Percentiles rank a stretch among this genome's conserved stretches.
Evolutionary conservation across 768 basidiomycete genomes (phyloP).

Genomic region (Termitomyces sp.): DNA sequence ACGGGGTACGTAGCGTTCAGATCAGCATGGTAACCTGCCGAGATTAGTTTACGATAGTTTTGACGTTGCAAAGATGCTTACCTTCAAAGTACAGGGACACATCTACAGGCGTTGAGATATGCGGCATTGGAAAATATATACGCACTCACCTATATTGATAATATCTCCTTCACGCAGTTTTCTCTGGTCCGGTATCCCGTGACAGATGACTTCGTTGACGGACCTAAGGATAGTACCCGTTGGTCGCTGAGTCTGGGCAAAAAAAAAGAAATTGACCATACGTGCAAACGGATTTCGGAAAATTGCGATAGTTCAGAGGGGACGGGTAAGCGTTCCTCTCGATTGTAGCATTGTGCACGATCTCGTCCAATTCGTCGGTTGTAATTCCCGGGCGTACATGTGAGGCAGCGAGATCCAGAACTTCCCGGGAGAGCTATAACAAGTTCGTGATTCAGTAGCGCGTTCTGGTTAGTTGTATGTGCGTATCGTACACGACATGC

Average conservation of each 20-base stretch:
- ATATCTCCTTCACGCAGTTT: slow-evolving; percentile 92
- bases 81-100: slow-evolving; percentile 80
- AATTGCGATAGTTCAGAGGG: slow-evolving; percentile 86
- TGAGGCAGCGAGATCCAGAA: slow-evolving; percentile 90
- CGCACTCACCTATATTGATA: slow-evolving; percentile 77
- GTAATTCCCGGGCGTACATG: slow-evolving; percentile 89
- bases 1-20: slow-evolving; percentile 93
- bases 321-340: slow-evolving; percentile 93
- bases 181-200: slow-evolving; percentile 90
- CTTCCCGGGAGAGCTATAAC: slow-evolving; percentile 78
- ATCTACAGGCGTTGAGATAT: slow-evolving; percentile 42
- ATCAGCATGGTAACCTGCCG: slow-evolving; percentile 84
- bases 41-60: background rate
- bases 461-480: background rate
- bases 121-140: no score
- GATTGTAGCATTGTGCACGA: slow-evolving; percentile 90
- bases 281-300: slow-evolving; percentile 97
- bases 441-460: slow-evolving; percentile 2
- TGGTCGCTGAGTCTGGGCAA: slow-evolving; percentile 1
- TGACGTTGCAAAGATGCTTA: slow-evolving; percentile 21
- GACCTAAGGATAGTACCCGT: slow-evolving; percentile 46
- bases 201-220: slow-evolving; percentile 95
- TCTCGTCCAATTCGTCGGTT: slow-evolving; percentile 91
- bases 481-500: slow-evolving; percentile 76
- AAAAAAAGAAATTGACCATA: slow-evolving; percentile 39